Conservation (phyloP, 2,329 filamentous ascomycete genomes). For the Blastomyces emzantsi region DNA sequence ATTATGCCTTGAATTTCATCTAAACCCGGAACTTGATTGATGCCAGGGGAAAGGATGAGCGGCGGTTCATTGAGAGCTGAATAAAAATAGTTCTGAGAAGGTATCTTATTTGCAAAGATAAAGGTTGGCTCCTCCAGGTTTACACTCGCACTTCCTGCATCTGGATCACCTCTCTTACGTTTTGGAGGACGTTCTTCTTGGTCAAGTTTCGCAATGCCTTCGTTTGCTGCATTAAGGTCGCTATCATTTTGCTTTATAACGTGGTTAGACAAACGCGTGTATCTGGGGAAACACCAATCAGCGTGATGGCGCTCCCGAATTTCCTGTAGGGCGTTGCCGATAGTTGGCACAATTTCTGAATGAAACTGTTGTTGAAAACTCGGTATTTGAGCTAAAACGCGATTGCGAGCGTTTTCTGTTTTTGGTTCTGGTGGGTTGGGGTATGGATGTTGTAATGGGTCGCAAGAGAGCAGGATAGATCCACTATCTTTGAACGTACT, state of each 20-base stretch:
- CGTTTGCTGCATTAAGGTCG: not conserved
- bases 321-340: slow-evolving; percentile 33
- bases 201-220: not conserved
- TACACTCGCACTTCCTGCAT: not conserved
- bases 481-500: slow-evolving; percentile 9
- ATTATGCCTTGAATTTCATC: slow-evolving; percentile 19
- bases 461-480: slow-evolving; percentile 36
- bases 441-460: slow-evolving; percentile 41
- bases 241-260: slow-evolving; percentile 3
- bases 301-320: slow-evolving; percentile 20
- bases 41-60: slow-evolving; percentile 26
- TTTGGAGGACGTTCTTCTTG: not conserved
- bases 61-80: slow-evolving; percentile 19
- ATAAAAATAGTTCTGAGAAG: not conserved
- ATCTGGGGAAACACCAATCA: slow-evolving; percentile 28
- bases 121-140: not conserved
- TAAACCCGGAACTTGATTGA: slow-evolving; percentile 25
- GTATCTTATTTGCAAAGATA: not conserved
- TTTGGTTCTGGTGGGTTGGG: slow-evolving; percentile 44
- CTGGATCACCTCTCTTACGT: not conserved
- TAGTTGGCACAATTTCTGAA: slow-evolving; percentile 18
- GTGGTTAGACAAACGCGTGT: slow-evolving; percentile 11
- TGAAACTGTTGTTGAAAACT: slow-evolving; percentile 27
- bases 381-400: slow-evolving; percentile 31
- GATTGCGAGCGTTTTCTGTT: slow-evolving; percentile 34